phyloP scores from a whole-genome alignment of 2,329 filamentous ascomycete species.

The Cadophora sp. region DNA sequence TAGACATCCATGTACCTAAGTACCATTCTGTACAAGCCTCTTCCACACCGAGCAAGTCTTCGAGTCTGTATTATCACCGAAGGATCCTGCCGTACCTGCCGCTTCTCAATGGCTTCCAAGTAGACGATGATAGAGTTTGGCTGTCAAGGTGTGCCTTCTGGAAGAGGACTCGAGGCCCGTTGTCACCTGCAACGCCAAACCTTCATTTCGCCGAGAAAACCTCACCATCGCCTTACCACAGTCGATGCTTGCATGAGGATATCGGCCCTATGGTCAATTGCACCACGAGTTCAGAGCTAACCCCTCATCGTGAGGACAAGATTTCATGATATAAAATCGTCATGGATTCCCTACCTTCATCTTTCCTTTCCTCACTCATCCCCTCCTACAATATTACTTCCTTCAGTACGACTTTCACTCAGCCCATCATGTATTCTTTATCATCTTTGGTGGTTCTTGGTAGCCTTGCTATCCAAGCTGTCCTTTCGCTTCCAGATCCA shows the following conservation, averaged over 20 bases:
- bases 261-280: conserved; percentile 12
- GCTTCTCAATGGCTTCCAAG: not conserved
- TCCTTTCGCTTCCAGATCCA: conserved; percentile 54
- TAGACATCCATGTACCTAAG: not conserved
- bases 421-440: conserved; percentile 58
- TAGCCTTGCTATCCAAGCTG: conserved; percentile 57
- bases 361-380: conserved; percentile 37
- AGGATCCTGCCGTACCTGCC: conserved; percentile 8
- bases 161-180: not conserved
- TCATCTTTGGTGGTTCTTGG: conserved; percentile 58
- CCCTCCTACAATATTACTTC: conserved; percentile 34
- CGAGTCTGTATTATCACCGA: not conserved
- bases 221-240: not conserved
- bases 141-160: not conserved
- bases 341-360: conserved; percentile 35
- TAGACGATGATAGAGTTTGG: conserved; percentile 1
- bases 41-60: not conserved
- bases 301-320: not conserved
- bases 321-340: conserved; percentile 36
- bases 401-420: conserved; percentile 19
- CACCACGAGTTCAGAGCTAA: not conserved
- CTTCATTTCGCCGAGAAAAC: conserved; percentile 11
- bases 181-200: not conserved
- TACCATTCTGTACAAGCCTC: not conserved
- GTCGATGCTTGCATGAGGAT: conserved; percentile 2